Percentiles rank a stretch among this genome's conserved stretches.
These are phyloP conservation scores for Pseudotulostoma volvatum DNA, from an alignment of 495 filamentous ascomycete species.

Conservation along the genomic window DNA sequence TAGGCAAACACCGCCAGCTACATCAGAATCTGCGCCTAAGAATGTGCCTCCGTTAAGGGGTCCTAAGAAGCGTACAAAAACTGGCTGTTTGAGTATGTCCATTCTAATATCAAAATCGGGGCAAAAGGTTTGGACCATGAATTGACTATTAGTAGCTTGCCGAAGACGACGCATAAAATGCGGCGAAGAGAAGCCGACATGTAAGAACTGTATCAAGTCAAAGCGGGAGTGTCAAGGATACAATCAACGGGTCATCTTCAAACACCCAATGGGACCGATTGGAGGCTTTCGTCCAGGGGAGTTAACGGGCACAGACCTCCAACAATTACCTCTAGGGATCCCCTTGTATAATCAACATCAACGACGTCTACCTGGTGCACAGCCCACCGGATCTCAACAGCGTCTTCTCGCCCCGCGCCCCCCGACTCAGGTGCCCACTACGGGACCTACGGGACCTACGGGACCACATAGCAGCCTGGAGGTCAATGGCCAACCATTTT, in stretches of 20 bases:
- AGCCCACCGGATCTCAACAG: not conserved
- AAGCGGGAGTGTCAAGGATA: constrained; percentile 91
- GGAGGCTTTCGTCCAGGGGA: constrained; percentile 20
- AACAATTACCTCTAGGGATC: constrained; percentile 7
- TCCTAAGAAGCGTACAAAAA: constrained; percentile 71
- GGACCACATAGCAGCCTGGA: no score
- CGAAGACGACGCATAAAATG: constrained; percentile 93
- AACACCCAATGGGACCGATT: constrained; percentile 58
- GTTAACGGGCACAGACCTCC: constrained; percentile 9
- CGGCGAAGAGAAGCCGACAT: constrained; percentile 84
- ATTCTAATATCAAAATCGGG: not conserved
- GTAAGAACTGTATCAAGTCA: constrained; percentile 86
- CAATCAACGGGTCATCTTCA: constrained; percentile 83
- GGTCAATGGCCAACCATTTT: no score
- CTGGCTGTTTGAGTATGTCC: constrained; percentile 79
- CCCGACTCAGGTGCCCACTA: not conserved
- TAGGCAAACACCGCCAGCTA: no score
- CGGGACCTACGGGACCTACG: no score
- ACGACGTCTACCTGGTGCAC: not conserved
- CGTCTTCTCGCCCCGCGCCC: constrained; percentile 3
- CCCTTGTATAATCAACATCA: constrained; percentile 12
- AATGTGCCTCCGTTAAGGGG: constrained; percentile 11
- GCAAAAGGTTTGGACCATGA: constrained; percentile 6
- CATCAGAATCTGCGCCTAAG: not conserved
- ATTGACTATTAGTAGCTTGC: constrained; percentile 45